Evolutionary conservation across 1,284 basidiomycete genomes (phyloP), one percentile per base, ranked within the genome.

Genomic region (Cystobasidium slooffiae): DNA sequence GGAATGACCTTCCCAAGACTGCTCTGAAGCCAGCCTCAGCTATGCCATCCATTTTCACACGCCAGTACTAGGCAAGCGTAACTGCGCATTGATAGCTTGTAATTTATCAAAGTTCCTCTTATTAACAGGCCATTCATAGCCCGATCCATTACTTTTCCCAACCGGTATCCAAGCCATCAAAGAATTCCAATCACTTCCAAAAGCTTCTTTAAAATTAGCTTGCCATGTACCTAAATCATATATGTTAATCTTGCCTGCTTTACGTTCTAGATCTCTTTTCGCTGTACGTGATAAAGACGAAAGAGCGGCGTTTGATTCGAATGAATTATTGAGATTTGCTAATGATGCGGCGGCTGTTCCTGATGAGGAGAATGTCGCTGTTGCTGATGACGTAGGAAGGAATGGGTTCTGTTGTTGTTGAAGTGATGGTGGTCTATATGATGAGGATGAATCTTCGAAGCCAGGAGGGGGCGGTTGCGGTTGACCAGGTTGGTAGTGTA

Each of bases 41-140:
- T 24, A 24, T 3, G 22, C 20, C 44, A 8, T 20, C 12, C 37
- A 4, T 1, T 1, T n/a, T 70, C 37, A 70, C 20, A 56, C 39
- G 10, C 68, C 68, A 18, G 24, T n/a, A 8, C 43, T 55, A 16
- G 44, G 53, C 18, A 20, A 41, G 56, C 58, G 44, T 6, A 72
- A 46, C 37, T 72, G 69, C 2, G 49, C 49, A 66, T 73, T 73
- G 0, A 73, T 59, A 43, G 37, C 31, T 37, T 49, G 52, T 10
- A 73, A 37, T 37, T 44, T 65, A 39, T 65, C 63, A 37, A 73
- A 66, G 7, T 73, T 55, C n/a, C 14, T 39, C 44, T 66, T 65
- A 58, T 73, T 73, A 39, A 73, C 22, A 55, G 70, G 70, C 56
- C 58, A 73, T 16, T 65, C 70, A 47, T 73, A 73, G 22, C 70